Evolutionary conservation across 805 yeast genomes (phyloP).

Genomic region (Sugiyamaella smithiae): DNA sequence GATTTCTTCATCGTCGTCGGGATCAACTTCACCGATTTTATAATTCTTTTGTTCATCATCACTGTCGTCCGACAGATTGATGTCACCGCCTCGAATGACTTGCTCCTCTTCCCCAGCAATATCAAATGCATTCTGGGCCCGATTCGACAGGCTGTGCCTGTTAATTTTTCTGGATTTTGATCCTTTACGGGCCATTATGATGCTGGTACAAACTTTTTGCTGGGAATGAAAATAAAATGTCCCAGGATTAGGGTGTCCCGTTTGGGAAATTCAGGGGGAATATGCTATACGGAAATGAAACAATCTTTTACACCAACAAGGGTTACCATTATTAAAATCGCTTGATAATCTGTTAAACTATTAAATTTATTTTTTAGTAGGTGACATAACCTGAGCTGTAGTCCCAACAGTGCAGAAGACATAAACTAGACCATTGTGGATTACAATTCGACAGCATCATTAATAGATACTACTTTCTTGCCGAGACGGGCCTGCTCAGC

Average conservation of each 20-base stretch:
- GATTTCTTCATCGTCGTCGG: slow-evolving; percentile 45
- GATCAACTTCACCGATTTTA: slow-evolving; percentile 30
- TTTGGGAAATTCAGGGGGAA: slow-evolving; percentile 1
- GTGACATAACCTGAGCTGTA: no score
- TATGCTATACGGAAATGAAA: no score
- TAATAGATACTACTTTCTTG: background rate
- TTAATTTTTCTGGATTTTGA: slow-evolving; percentile 5
- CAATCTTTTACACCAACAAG: no score
- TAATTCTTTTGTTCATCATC: slow-evolving; percentile 29
- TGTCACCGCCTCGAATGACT: slow-evolving; percentile 31
- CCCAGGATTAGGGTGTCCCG: background rate
- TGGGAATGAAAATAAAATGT: background rate
- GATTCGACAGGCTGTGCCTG: slow-evolving; percentile 21
- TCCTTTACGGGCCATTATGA: slow-evolving; percentile 9
- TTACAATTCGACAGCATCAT: background rate
- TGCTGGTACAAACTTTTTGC: background rate
- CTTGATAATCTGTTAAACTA: no score
- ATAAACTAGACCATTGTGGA: no score
- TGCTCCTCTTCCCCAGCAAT: slow-evolving; percentile 44
- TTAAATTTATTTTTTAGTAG: no score
- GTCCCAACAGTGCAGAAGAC: no score
- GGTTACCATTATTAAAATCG: no score
- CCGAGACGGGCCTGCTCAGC: slow-evolving; percentile 26
- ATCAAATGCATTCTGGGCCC: slow-evolving; percentile 52
- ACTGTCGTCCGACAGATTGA: slow-evolving; percentile 35